phyloP scores from a whole-genome alignment of 306 rosid genomes.

The Malus orientalis region DNA sequence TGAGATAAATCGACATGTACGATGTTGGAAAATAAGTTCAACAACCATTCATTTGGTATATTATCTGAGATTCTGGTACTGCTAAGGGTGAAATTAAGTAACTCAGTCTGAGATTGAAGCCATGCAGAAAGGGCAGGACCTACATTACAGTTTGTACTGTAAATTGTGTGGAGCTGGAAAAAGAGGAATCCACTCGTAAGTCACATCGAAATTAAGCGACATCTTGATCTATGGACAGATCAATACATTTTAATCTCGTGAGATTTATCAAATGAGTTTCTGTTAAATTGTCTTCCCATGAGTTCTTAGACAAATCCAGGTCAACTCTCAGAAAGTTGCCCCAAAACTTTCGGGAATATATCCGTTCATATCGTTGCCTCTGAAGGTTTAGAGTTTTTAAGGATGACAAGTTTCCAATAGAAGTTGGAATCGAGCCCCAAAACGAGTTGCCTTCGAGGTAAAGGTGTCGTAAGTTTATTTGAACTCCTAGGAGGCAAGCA shows the following conservation, averaged over 20 bases:
- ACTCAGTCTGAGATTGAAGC: background rate
- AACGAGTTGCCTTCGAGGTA: background rate
- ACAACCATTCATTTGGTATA: background rate
- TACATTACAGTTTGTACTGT: background rate
- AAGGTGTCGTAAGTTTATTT: background rate
- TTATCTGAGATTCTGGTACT: background rate
- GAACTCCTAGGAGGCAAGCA: slow-evolving; percentile 16
- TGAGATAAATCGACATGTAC: background rate
- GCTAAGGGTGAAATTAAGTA: background rate
- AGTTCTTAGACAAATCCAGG: background rate
- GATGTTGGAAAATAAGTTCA: background rate
- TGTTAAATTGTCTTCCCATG: background rate
- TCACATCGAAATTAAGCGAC: background rate
- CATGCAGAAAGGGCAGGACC: background rate
- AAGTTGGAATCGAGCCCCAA: slow-evolving; percentile 16
- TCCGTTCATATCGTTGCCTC: background rate
- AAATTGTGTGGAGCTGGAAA: background rate
- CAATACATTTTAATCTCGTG: background rate
- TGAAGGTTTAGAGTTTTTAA: background rate
- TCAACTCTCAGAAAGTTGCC: background rate
- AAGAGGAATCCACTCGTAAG: background rate
- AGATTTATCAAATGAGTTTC: background rate
- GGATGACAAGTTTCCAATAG: slow-evolving; percentile 21
- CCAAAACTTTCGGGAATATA: background rate
- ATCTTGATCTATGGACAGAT: background rate